Conservation (phyloP, 495 filamentous ascomycete genomes). For the Penicillium bovifimosum region DNA sequence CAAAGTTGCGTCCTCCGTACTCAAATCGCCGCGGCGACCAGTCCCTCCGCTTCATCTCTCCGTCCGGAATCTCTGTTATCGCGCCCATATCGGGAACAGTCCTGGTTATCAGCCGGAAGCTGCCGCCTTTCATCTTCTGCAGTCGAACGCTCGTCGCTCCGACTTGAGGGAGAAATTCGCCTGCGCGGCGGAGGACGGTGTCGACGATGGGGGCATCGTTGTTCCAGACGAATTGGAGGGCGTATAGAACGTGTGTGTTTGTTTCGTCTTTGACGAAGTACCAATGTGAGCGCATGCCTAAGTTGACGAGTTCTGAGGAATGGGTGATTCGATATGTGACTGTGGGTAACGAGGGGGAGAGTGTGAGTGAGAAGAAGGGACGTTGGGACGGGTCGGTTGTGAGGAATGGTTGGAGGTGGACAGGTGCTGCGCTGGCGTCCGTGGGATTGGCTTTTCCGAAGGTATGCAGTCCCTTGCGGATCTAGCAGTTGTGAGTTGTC, state of each 20-base stretch:
- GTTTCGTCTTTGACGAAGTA: conserved; percentile 17
- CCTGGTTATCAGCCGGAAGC: conserved; percentile 10
- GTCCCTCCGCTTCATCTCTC: conserved; percentile 10
- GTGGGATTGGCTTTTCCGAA: not conserved
- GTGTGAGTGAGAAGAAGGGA: conserved; percentile 7
- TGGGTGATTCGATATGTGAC: conserved; percentile 16
- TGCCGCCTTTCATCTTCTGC: conserved; percentile 12
- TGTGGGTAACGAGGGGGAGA: not conserved
- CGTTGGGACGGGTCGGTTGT: conserved; percentile 1
- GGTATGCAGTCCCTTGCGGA: conserved; percentile 11
- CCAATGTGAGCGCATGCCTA: conserved; percentile 16
- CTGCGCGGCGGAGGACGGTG: conserved; percentile 12
- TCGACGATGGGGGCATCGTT: conserved; percentile 13
- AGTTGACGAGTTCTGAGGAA: conserved; percentile 12
- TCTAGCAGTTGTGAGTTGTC: not conserved
- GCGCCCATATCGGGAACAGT: conserved; percentile 12
- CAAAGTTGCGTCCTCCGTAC: conserved; percentile 17
- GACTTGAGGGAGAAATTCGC: conserved; percentile 14
- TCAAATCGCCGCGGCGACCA: conserved; percentile 18
- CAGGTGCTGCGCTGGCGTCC: not conserved
- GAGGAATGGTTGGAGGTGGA: conserved; percentile 12
- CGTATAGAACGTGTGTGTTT: conserved; percentile 16
- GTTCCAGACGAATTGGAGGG: conserved; percentile 16
- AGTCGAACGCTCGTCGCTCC: conserved; percentile 12
- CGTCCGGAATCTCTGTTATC: conserved; percentile 15